Evolutionary conservation across 768 basidiomycete genomes (phyloP).

Genomic region (Suillus alpinus): DNA sequence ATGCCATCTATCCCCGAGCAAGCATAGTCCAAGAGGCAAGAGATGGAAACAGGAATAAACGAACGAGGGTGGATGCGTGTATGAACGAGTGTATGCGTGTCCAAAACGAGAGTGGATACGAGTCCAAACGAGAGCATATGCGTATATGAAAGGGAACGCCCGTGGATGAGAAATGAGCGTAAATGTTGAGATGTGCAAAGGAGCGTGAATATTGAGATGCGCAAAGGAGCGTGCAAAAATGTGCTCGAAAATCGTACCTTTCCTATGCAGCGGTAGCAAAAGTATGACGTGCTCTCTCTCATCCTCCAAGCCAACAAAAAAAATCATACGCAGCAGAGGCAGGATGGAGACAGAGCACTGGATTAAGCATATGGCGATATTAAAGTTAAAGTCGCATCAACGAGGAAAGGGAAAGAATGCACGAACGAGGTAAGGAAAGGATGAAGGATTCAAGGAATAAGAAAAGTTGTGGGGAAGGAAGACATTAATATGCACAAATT

Average conservation of each 20-base stretch:
- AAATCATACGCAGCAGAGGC: not conserved
- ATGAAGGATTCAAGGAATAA: not conserved
- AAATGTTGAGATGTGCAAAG: not conserved
- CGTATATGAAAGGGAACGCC: not conserved
- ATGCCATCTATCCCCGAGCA: not conserved
- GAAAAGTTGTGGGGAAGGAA: not conserved
- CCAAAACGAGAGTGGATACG: not conserved
- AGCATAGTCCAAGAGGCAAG: not conserved
- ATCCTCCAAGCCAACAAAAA: not conserved
- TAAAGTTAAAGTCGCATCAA: not conserved
- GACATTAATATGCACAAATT: not conserved
- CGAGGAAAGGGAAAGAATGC: not conserved
- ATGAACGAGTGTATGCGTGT: not conserved
- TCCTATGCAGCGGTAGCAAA: not conserved
- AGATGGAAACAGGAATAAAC: too few relatives aligned
- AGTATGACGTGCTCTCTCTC: not conserved
- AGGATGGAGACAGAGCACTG: not conserved
- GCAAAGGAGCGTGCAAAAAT: not conserved
- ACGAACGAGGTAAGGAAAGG: not conserved
- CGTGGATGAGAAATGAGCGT: not conserved
- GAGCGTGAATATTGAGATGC: not conserved
- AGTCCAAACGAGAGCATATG: not conserved
- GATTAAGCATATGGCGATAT: not conserved
- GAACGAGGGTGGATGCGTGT: not conserved
- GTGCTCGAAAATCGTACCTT: not conserved